phyloP scores from a whole-genome alignment of 2,329 filamentous ascomycete species.

The Ilyonectria sp. region DNA sequence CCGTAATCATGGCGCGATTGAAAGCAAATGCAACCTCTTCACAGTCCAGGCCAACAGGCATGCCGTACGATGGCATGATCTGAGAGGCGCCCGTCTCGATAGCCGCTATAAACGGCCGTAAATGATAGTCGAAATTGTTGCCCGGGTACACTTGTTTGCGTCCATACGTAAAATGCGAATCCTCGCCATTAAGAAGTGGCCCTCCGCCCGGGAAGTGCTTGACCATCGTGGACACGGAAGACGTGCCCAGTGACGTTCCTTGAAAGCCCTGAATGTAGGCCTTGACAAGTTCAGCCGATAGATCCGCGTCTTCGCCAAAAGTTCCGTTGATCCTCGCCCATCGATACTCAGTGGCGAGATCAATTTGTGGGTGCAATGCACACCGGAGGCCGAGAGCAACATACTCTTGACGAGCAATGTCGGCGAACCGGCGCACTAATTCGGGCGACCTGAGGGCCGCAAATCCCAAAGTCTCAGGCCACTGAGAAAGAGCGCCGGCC shows the following conservation, averaged over 20 bases:
- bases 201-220: conserved; percentile 70
- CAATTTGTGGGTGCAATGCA: conserved; percentile 65
- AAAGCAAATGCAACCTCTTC: conserved; percentile 66
- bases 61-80: conserved; percentile 65
- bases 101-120: conserved; percentile 63
- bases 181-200: conserved; percentile 63
- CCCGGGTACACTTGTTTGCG: conserved; percentile 66
- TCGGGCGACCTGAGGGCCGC: conserved; percentile 61
- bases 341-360: conserved; percentile 64
- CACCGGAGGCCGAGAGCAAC: conserved; percentile 57
- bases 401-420: conserved; percentile 63
- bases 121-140: conserved; percentile 63
- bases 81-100: conserved; percentile 62
- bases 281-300: conserved; percentile 53
- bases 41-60: conserved; percentile 59
- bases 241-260: conserved; percentile 55
- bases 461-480: conserved; percentile 65
- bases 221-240: conserved; percentile 62
- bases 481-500: conserved; percentile 62
- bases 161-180: conserved; percentile 65
- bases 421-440: conserved; percentile 60
- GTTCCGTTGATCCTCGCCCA: conserved; percentile 63
- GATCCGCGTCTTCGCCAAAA: conserved; percentile 63
- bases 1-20: conserved; percentile 66
- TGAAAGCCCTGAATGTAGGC: conserved; percentile 64